Evolutionary conservation across 2,329 filamentous ascomycete species (phyloP).

Genomic region (Scedosporium apiospermum): DNA sequence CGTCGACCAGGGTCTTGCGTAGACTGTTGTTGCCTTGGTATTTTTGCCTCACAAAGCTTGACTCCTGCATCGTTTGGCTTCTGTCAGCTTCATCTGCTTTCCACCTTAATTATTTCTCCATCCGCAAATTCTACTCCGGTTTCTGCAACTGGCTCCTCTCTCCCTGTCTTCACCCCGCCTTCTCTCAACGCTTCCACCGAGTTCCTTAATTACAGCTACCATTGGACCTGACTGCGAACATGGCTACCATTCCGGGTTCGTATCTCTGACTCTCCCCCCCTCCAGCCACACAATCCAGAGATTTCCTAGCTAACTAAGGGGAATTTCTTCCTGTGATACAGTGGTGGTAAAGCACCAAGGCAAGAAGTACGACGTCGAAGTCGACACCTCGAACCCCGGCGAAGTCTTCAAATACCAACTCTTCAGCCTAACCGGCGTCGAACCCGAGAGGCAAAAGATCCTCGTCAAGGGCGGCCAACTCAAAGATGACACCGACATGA

Average conservation of each 20-base stretch:
- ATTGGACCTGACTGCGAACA: not conserved
- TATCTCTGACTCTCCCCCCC: not conserved
- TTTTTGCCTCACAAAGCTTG: no score
- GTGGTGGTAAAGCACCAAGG: slow-evolving; percentile 92
- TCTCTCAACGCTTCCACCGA: not conserved
- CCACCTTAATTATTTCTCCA: not conserved
- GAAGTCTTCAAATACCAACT: slow-evolving; percentile 94
- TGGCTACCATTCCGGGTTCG: not conserved
- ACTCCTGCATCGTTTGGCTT: no score
- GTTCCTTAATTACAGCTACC: not conserved
- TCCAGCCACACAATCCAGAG: no score
- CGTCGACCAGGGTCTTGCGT: not conserved
- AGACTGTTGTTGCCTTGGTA: no score
- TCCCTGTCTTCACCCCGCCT: not conserved
- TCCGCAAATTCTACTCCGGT: no score
- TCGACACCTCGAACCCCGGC: slow-evolving; percentile 75
- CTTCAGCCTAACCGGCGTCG: slow-evolving; percentile 89
- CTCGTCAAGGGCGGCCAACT: slow-evolving; percentile 88
- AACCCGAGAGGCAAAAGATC: slow-evolving; percentile 93
- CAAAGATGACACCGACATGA: slow-evolving; percentile 87
- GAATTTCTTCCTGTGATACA: slow-evolving; percentile 22
- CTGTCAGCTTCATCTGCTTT: not conserved
- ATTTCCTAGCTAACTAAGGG: no score
- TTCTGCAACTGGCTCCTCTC: no score
- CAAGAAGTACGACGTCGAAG: slow-evolving; percentile 89